Percentiles rank a stretch among this genome's conserved stretches.
phyloP scores from a whole-genome alignment of 495 filamentous ascomycete genomes.

The Beverwykella pulmonaria region DNA sequence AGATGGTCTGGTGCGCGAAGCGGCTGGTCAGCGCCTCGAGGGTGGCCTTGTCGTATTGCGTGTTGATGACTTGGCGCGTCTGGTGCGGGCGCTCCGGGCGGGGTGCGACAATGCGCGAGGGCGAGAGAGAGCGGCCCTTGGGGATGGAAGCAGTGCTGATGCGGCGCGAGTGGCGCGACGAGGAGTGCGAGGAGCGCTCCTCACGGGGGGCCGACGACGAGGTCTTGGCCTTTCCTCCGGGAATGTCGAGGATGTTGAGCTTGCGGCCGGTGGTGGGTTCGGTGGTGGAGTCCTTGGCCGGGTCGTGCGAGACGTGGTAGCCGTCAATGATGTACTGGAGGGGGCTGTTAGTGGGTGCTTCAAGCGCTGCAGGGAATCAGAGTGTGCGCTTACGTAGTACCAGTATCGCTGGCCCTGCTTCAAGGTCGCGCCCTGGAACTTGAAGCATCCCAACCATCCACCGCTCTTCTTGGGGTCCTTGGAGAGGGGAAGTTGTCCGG shows the following conservation, averaged over 20 bases:
- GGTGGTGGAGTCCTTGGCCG: conserved; percentile 81
- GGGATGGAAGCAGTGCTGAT: conserved; percentile 63
- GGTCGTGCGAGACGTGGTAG: conserved; percentile 98
- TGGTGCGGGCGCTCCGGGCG: conserved; percentile 86
- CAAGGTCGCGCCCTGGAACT: conserved; percentile 83
- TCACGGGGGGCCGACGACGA: conserved; percentile 38
- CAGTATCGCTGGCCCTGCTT: conserved; percentile 90
- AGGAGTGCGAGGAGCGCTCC: conserved; percentile 45
- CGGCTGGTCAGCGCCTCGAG: conserved; percentile 73
- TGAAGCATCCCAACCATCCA: conserved; percentile 92
- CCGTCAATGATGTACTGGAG: conserved; percentile 93
- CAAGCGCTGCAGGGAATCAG: not conserved
- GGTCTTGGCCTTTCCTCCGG: conserved; percentile 48
- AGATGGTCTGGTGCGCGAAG: conserved; percentile 71
- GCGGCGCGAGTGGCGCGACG: conserved; percentile 48
- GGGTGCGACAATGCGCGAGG: conserved; percentile 86
- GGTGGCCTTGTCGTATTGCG: conserved; percentile 62
- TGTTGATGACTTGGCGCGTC: conserved; percentile 79
- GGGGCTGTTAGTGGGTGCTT: conserved; percentile 22
- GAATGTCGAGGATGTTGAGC: conserved; percentile 78
- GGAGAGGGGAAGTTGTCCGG: conserved; percentile 86
- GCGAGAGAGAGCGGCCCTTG: conserved; percentile 82
- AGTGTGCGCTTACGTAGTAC: conserved; percentile 76
- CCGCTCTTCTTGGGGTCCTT: conserved; percentile 82
- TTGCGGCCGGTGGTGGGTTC: conserved; percentile 97